phyloP scores from a whole-genome alignment of 1,284 basidiomycete species.

The Acaromyces ingoldii region DNA sequence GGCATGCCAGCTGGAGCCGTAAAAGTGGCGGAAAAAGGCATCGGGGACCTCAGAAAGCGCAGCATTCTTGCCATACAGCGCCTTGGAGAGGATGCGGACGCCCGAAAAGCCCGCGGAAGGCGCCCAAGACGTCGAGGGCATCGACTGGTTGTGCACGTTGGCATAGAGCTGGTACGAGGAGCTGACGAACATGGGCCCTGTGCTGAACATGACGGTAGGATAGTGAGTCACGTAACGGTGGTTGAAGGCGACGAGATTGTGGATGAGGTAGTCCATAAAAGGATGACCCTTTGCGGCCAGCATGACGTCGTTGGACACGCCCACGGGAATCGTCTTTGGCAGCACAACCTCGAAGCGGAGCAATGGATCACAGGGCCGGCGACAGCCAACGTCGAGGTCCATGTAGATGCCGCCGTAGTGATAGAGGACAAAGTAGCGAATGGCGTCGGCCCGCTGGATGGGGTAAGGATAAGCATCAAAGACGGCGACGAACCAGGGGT shows the following conservation, averaged over 20 bases:
- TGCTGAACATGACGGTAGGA: conserved; percentile 99
- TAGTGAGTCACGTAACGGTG: conserved; percentile 91
- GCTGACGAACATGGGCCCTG: conserved; percentile 61
- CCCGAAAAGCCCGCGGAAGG: conserved; percentile 59
- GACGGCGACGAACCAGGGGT: conserved; percentile 85
- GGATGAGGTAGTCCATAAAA: conserved; percentile 87
- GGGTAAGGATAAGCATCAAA: conserved; percentile 87
- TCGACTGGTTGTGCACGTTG: conserved; percentile 76
- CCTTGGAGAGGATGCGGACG: conserved; percentile 78
- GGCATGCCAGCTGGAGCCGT: conserved; percentile 82
- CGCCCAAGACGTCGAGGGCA: conserved; percentile 76
- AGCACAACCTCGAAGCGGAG: conserved; percentile 83
- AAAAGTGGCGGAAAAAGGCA: conserved; percentile 84
- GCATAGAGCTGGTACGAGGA: conserved; percentile 42
- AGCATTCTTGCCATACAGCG: conserved; percentile 94
- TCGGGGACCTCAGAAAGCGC: conserved; percentile 75
- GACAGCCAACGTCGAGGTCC: conserved; percentile 93
- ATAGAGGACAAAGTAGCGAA: conserved; percentile 95
- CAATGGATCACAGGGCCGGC: conserved; percentile 80
- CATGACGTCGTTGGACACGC: conserved; percentile 93
- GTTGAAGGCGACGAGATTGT: conserved; percentile 83
- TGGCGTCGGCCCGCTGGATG: conserved; percentile 94
- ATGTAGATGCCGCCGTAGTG: conserved; percentile 89
- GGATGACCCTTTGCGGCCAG: conserved; percentile 78
- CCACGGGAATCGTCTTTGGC: conserved; percentile 82